Evolutionary conservation across 1,284 basidiomycete genomes (phyloP).

Genomic region (Trichosporon asahii): DNA sequence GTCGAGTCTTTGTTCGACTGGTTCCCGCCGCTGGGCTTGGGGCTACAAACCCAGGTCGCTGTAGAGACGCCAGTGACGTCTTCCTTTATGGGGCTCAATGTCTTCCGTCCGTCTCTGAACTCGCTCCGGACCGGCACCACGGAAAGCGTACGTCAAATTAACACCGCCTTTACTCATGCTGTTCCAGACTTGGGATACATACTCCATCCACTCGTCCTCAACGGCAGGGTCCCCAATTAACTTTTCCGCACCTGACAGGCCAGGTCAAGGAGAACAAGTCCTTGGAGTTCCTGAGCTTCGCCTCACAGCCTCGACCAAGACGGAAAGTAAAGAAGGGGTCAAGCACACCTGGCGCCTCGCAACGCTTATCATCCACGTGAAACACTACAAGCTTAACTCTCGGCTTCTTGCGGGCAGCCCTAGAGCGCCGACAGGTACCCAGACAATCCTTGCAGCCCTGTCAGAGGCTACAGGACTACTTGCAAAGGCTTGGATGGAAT

Average conservation of each 20-base stretch:
- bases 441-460: neutral
- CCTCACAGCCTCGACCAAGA: neutral
- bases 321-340: neutral
- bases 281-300: neutral
- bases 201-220: neutral
- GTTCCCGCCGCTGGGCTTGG: neutral
- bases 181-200: neutral
- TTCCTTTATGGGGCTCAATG: neutral
- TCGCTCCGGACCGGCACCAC: neutral
- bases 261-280: neutral
- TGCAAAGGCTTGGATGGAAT: constrained; percentile 3
- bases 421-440: neutral
- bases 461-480: constrained; percentile 1
- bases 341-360: neutral
- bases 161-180: neutral
- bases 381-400: neutral
- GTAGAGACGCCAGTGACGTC: neutral
- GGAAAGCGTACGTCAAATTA: neutral
- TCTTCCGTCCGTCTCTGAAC: neutral
- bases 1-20: neutral
- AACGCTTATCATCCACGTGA: neutral
- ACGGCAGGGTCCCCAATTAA: neutral
- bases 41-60: neutral
- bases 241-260: neutral
- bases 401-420: neutral